Evolutionary conservation across 805 yeast genomes (phyloP).

Genomic region (Kodamaea kaohsiungensis): DNA sequence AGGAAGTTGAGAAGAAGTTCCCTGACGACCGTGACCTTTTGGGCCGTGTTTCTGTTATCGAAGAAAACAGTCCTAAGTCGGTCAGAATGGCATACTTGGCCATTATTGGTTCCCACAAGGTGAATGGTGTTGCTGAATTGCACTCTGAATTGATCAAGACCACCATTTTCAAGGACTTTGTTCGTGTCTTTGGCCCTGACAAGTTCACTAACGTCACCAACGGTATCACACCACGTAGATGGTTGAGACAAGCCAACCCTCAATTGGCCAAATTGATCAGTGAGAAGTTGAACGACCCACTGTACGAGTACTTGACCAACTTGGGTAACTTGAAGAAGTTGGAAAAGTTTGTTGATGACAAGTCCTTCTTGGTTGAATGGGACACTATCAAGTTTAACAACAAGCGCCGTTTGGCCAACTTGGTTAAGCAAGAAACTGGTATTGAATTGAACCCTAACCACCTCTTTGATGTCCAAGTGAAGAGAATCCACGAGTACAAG

Average conservation of each 20-base stretch:
- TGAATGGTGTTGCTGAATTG: conserved; percentile 93
- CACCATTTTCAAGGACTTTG: conserved; percentile 89
- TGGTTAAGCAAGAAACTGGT: conserved; percentile 65
- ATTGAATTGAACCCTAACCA: conserved; percentile 70
- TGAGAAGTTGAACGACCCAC: conserved; percentile 63
- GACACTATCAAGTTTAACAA: conserved; percentile 65
- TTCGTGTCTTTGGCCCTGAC: conserved; percentile 73
- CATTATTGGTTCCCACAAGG: conserved; percentile 87
- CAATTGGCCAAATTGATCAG: conserved; percentile 71
- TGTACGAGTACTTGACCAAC: conserved; percentile 65
- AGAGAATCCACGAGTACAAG: conserved; percentile 93
- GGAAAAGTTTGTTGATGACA: conserved; percentile 67
- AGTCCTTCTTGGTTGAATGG: conserved; percentile 70
- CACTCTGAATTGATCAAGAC: conserved; percentile 90
- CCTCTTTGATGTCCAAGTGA: conserved; percentile 88
- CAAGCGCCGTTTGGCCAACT: conserved; percentile 63
- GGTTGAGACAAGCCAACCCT: conserved; percentile 95
- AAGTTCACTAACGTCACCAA: conserved; percentile 91
- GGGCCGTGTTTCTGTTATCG: conserved; percentile 76
- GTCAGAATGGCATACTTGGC: conserved; percentile 93
- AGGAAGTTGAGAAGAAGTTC: conserved; percentile 70
- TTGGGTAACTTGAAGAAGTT: conserved; percentile 66
- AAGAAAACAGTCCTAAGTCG: conserved; percentile 77
- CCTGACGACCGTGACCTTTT: conserved; percentile 72
- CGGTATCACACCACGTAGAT: conserved; percentile 95